Evolutionary conservation across 108 stramenopile species (phyloP), one percentile per base, ranked within the genome.

Genomic region (Discostella stelligeroides): DNA sequence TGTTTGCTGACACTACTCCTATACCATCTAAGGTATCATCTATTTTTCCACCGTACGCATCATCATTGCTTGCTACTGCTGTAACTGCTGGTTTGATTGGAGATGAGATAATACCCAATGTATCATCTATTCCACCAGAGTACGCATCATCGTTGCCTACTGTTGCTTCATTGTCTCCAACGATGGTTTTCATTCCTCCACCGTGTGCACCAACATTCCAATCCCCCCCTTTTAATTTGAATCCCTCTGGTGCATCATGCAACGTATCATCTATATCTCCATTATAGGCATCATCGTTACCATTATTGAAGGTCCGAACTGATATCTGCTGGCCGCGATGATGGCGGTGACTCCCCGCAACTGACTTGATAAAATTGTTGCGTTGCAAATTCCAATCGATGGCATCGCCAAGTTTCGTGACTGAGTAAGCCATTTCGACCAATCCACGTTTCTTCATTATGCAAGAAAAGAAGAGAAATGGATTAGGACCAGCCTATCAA

Each of bases 331-430:
- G 41, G 12, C 8, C 7, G 24, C 46, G 7, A 37, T 17, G 34
- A 37, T 49, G 48, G 46, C 7, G 8, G 45, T 47, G 48, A n/a
- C 20, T 41, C 8, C 11, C 37, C 24, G 37, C 29, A 20, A 27
- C 39, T 17, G 39, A 53, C 29, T 63, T 47, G 0, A 47, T 15
- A 59, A 58, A 69, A 21, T 76, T 64, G 37, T 65, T 46, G 14
- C 41, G 47, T 15, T 64, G 62, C 12, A 18, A 25, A 14, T 70
- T 53, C 75, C 75, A 76, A 58, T 76, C 68, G 43, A 76, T 64
- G 11, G 62, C 63, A 46, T 64, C 63, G 6, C 48, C 40, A 8
- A 34, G 54, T 29, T 55, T 42, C 10, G 38, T 69, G n/a, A 76
- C n/a, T 25, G 60, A 45, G 28, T 63, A 48, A 11, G 67, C 61